Evolutionary conservation across 805 yeast genomes (phyloP).

Genomic region (Millerago galiae): DNA sequence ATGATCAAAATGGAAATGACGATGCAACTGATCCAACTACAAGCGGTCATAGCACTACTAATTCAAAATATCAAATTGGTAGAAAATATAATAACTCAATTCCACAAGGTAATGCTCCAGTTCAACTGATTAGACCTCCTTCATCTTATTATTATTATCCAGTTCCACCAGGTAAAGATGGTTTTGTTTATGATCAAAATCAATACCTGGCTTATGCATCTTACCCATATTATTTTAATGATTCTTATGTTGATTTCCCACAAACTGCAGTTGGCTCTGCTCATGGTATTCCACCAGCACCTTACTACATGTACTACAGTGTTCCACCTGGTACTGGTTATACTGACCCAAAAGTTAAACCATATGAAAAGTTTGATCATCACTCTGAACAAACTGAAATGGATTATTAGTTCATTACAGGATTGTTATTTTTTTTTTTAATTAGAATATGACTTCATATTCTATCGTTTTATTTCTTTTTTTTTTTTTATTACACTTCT

Average conservation of each 20-base stretch:
- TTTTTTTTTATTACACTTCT: neutral
- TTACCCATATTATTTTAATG: conserved; percentile 21
- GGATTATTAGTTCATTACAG: conserved; percentile 4
- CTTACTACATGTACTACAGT: conserved; percentile 26
- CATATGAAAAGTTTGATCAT: conserved; percentile 7
- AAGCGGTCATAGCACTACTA: conserved; percentile 11
- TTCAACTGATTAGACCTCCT: conserved; percentile 16
- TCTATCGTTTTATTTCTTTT: neutral
- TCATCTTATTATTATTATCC: conserved; percentile 26
- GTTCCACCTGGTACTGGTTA: conserved; percentile 19
- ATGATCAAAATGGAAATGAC: conserved; percentile 14
- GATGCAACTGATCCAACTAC: conserved; percentile 14
- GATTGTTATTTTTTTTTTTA: neutral
- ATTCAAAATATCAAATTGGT: conserved; percentile 13
- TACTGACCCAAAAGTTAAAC: conserved; percentile 5
- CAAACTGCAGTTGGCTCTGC: conserved; percentile 10
- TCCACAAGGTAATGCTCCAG: conserved; percentile 6
- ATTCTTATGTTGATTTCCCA: conserved; percentile 17
- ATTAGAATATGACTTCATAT: neutral
- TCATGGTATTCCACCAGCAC: conserved; percentile 20
- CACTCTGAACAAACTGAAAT: conserved; percentile 5
- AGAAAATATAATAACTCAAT: conserved; percentile 4
- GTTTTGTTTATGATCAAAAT: conserved; percentile 22
- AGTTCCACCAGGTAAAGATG: conserved; percentile 23
- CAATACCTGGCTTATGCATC: conserved; percentile 18